A percentile compares a stretch with the other conserved stretches of the same genome.
Evolutionary conservation across 192 early-diverging fungal genomes (phyloP).

Genomic region (Linderina pennispora): DNA sequence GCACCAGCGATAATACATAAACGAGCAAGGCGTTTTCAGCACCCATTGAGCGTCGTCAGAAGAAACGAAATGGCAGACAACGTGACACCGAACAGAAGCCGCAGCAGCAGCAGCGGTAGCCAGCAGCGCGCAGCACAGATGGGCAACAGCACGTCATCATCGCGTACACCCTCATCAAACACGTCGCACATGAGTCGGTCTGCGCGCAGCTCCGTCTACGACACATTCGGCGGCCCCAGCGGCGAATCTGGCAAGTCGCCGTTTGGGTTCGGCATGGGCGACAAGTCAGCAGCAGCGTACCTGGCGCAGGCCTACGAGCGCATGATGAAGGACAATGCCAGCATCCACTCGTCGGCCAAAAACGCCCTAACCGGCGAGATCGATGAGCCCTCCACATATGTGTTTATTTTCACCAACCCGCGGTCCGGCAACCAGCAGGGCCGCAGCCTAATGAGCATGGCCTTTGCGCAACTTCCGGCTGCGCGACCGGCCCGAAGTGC

Average conservation of each 20-base stretch:
- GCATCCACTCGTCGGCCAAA: conserved; percentile 7
- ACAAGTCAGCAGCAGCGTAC: conserved; percentile 22
- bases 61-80: too few species aligned
- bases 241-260: conserved; percentile 24
- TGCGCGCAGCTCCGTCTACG: conserved; percentile 10
- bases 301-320: conserved; percentile 41
- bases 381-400: conserved; percentile 51
- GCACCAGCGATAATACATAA: too few species aligned
- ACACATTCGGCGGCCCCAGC: conserved; percentile 5
- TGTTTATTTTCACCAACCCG: conserved; percentile 77
- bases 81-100: not conserved
- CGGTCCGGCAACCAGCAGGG: conserved; percentile 66
- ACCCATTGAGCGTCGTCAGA: not conserved
- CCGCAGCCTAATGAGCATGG: conserved; percentile 50
- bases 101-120: not conserved
- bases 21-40: not conserved
- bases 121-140: not conserved
- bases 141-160: not conserved
- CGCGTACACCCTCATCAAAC: not conserved
- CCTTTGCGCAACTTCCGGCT: conserved; percentile 64
- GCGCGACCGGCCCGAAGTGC: conserved; percentile 55
- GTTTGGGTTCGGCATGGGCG: conserved; percentile 19
- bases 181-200: not conserved
- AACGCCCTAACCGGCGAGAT: conserved; percentile 6
- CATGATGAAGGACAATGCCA: conserved; percentile 26